phyloP scores from a whole-genome alignment of 2,329 filamentous ascomycete genomes.

The Xylariaceae sp. region DNA sequence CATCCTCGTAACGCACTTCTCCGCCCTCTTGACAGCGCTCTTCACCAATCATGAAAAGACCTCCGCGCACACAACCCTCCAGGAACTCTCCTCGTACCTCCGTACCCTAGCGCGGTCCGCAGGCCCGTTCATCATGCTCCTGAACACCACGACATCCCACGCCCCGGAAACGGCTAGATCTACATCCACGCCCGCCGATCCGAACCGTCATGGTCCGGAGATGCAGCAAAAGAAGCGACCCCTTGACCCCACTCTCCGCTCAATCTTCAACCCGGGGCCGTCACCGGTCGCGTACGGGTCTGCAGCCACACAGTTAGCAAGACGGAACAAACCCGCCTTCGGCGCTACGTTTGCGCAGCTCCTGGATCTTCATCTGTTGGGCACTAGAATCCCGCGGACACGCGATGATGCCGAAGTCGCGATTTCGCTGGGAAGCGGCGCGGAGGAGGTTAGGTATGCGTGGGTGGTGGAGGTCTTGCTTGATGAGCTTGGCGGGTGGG shows the following conservation, averaged over 20 bases:
- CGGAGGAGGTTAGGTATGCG: slow-evolving; percentile 24
- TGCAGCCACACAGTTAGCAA: slow-evolving; percentile 21
- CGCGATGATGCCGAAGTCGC: slow-evolving; percentile 36
- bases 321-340: slow-evolving; percentile 45
- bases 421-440: slow-evolving; percentile 4
- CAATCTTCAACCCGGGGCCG: slow-evolving; percentile 40
- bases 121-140: slow-evolving; percentile 47
- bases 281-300: too few relatives aligned
- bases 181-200: slow-evolving; percentile 1
- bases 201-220: background rate
- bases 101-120: slow-evolving; percentile 40
- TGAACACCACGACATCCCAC: slow-evolving; percentile 44
- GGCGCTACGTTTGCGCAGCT: slow-evolving; percentile 51
- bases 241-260: slow-evolving; percentile 43
- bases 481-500: slow-evolving; percentile 46
- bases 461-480: slow-evolving; percentile 49
- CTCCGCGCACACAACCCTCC: slow-evolving; percentile 44
- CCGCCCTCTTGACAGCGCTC: slow-evolving; percentile 45
- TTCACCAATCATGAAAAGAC: slow-evolving; percentile 45
- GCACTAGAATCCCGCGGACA: slow-evolving; percentile 39
- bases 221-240: slow-evolving; percentile 13
- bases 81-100: slow-evolving; percentile 43
- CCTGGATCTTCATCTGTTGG: slow-evolving; percentile 50
- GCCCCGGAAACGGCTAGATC: slow-evolving; percentile 6
- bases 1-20: slow-evolving; percentile 52